Conservation (phyloP, 2,329 filamentous ascomycete species). For the Scorias spongiosa region DNA sequence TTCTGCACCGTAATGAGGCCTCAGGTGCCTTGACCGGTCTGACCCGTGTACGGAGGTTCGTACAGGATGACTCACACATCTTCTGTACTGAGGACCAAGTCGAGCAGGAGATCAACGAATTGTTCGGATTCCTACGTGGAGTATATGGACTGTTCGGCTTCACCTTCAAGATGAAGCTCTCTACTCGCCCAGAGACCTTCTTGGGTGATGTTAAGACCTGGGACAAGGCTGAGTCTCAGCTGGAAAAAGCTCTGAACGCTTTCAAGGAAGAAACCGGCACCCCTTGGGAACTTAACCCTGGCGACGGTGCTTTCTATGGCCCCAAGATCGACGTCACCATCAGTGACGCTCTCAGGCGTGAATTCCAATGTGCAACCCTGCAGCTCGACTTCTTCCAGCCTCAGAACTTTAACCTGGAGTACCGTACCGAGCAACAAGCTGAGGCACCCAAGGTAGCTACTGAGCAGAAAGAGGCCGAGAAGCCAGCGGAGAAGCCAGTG, state of each 20-base stretch:
- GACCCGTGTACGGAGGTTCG: conserved; percentile 83
- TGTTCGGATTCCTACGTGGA: conserved; percentile 74
- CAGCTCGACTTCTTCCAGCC: conserved; percentile 84
- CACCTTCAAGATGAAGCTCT: conserved; percentile 86
- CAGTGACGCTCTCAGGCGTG: conserved; percentile 68
- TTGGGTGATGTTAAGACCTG: conserved; percentile 77
- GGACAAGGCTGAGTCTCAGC: conserved; percentile 71
- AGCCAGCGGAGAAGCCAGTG: conserved; percentile 21
- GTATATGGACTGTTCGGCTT: conserved; percentile 77
- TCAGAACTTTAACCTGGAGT: conserved; percentile 75
- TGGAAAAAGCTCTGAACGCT: conserved; percentile 63
- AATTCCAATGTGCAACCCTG: conserved; percentile 84
- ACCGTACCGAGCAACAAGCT: conserved; percentile 56
- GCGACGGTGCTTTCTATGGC: conserved; percentile 94
- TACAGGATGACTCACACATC: conserved; percentile 92
- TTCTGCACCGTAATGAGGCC: conserved; percentile 87
- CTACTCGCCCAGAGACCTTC: conserved; percentile 77
- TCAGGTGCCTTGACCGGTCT: conserved; percentile 82
- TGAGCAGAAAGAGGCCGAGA: conserved; percentile 24
- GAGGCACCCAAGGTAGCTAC: conserved; percentile 13
- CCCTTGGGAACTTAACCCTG: conserved; percentile 80
- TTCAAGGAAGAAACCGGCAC: conserved; percentile 51
- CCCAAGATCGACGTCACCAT: conserved; percentile 98
- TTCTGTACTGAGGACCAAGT: conserved; percentile 80
- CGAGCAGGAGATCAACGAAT: conserved; percentile 56